Evolutionary conservation across 164 flowering plant genomes (phyloP), one percentile per base, ranked within the genome.

Genomic region (Umbilicus rupestris): DNA sequence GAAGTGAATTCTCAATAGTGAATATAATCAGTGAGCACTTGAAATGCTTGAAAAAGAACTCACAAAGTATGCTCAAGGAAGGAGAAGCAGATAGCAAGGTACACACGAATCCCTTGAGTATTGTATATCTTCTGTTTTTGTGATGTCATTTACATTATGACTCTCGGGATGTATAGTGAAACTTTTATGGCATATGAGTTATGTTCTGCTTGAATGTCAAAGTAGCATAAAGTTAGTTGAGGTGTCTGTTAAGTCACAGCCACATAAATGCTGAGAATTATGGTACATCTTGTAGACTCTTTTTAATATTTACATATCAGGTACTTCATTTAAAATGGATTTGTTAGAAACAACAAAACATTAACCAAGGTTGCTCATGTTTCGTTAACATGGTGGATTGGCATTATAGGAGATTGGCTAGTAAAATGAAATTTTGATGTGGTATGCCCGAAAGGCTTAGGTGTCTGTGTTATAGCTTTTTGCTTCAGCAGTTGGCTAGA

Each of bases 321-420:
- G 55, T 49, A 49, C 55, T 49, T 49, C 7, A 22, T 49, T 17
- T 49, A n/a, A 49, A 52, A 24, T 24, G 59, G 28, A 52, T 12
- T 52, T 28, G 26, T 52, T 52, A 17, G 17, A 26, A 26, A 52
- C 15, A 9, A 9, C 7, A 15, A 3, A 28, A 52, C 59, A 52
- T 52, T 52, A 24, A 24, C 26, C 59, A 52, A 52, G 4, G 57
- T 22, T 22, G 26, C 20, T n/a, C 24, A 20, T 49, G 57, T 49
- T 49, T n/a, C n/a, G 57, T 52, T 52, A 52, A 52, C 15, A 24
- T 52, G 30, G 59, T 10, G 59, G 59, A 30, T 52, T n/a, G n/a
- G n/a, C n/a, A n/a, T n/a, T n/a, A n/a, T 49, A n/a, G 57, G 0
- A 26, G 28, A 26, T 49, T 49, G 57, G 57, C 28, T 20, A 19